Evolutionary conservation across 441 rosid genomes (phyloP).

Genomic region (Gossypium schwendimanii): DNA sequence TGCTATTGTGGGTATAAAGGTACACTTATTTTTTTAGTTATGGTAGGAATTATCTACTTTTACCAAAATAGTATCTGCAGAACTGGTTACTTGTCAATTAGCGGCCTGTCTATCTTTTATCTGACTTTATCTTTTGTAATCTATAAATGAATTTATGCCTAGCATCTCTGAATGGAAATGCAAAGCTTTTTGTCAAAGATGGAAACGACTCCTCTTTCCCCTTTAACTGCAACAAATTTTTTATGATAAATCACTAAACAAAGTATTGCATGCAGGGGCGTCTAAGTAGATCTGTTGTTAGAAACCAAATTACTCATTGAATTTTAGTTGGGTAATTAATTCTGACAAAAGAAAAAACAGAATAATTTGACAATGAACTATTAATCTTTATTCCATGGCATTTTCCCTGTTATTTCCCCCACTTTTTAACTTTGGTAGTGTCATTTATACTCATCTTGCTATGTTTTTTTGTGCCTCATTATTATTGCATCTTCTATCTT

Average conservation of each 20-base stretch:
- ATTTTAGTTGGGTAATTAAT: neutral
- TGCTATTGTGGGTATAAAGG: slow-evolving; percentile 61
- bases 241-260: neutral
- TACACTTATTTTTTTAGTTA: slow-evolving; percentile 16
- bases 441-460: neutral
- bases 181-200: neutral
- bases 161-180: neutral
- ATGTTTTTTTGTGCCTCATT: neutral
- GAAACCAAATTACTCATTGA: neutral
- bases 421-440: neutral
- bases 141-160: neutral
- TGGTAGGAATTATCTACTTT: neutral
- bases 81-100: neutral
- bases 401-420: slow-evolving; percentile 6
- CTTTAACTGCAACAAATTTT: neutral
- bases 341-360: neutral
- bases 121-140: neutral
- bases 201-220: neutral
- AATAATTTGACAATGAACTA: neutral
- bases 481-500: neutral
- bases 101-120: neutral
- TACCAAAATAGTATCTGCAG: neutral
- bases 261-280: neutral
- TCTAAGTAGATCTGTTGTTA: neutral
- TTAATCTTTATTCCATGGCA: neutral